These are phyloP conservation scores for Artomyces pyxidatus DNA, from an alignment of 768 basidiomycete species.

Conservation along the genomic window DNA sequence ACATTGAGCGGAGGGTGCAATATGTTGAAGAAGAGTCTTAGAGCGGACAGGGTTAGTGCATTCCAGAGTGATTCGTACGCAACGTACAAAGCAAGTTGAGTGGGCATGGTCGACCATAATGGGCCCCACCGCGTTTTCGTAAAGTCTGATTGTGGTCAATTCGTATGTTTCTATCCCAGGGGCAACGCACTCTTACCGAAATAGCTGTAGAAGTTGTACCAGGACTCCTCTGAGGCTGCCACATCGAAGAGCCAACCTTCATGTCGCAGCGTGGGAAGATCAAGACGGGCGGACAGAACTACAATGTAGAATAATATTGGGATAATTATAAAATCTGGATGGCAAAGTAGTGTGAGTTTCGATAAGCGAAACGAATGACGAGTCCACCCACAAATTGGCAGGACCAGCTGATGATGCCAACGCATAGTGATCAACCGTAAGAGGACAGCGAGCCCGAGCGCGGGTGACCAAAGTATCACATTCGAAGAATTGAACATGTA, in stretches of 20 bases:
- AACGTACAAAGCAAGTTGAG: slow-evolving; percentile 83
- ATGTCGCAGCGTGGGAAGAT: slow-evolving; percentile 50
- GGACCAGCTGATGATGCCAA: slow-evolving; percentile 83
- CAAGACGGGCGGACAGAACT: slow-evolving; percentile 51
- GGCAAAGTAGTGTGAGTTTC: neutral
- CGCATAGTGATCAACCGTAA: slow-evolving; percentile 73
- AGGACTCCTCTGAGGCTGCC: slow-evolving; percentile 36
- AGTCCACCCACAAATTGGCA: slow-evolving; percentile 68
- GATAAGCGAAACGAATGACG: slow-evolving; percentile 7
- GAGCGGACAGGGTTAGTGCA: slow-evolving; percentile 1
- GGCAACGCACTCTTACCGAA: slow-evolving; percentile 43
- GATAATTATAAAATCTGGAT: slow-evolving; percentile 69
- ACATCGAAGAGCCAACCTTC: slow-evolving; percentile 87
- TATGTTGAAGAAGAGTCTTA: slow-evolving; percentile 75
- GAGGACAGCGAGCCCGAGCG: slow-evolving; percentile 66
- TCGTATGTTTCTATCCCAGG: neutral
- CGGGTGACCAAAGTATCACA: slow-evolving; percentile 71
- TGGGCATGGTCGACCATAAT: slow-evolving; percentile 81
- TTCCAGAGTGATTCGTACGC: slow-evolving; percentile 19
- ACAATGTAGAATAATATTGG: slow-evolving; percentile 80
- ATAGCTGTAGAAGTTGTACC: slow-evolving; percentile 84
- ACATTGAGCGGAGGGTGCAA: slow-evolving; percentile 84
- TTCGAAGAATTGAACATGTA: slow-evolving; percentile 60
- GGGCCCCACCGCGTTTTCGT: slow-evolving; percentile 50
- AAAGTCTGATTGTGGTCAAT: slow-evolving; percentile 39